These are phyloP conservation scores for Sporothrix humicola DNA, from an alignment of 2,329 filamentous ascomycete species.

Conservation along the genomic window DNA sequence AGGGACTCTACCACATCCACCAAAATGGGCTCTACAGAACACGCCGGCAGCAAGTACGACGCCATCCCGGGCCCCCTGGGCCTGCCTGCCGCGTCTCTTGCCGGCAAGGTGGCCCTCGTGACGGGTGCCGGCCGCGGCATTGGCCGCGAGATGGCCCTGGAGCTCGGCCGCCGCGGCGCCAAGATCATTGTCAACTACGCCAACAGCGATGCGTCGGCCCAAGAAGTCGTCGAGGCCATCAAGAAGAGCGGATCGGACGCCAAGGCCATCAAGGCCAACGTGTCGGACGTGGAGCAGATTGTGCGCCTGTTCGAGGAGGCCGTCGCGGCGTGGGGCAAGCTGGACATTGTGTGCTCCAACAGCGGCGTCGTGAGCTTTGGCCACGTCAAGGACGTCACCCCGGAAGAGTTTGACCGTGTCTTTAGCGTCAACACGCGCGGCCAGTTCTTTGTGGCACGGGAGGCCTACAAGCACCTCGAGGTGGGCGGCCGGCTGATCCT, in stretches of 20 bases:
- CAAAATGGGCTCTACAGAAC: slow-evolving; percentile 39
- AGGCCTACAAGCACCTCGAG: slow-evolving; percentile 66
- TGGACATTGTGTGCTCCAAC: slow-evolving; percentile 68
- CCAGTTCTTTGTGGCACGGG: slow-evolving; percentile 67
- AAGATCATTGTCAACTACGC: slow-evolving; percentile 47
- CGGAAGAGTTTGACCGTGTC: slow-evolving; percentile 66
- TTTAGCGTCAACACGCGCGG: slow-evolving; percentile 65
- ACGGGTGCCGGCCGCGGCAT: slow-evolving; percentile 59
- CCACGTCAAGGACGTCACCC: slow-evolving; percentile 61
- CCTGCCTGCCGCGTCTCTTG: slow-evolving; percentile 41
- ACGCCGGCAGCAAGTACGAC: slow-evolving; percentile 42
- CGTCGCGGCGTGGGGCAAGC: slow-evolving; percentile 61
- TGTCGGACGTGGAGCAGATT: slow-evolving; percentile 44
- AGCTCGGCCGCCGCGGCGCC: slow-evolving; percentile 43
- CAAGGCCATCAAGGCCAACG: slow-evolving; percentile 45
- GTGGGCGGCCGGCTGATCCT: slow-evolving; percentile 67
- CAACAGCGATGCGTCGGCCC: slow-evolving; percentile 39
- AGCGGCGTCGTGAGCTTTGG: slow-evolving; percentile 65
- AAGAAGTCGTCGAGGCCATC: slow-evolving; percentile 39
- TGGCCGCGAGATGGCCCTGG: slow-evolving; percentile 64
- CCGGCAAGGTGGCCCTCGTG: slow-evolving; percentile 43
- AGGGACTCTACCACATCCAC: slow-evolving; percentile 10
- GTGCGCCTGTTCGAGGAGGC: slow-evolving; percentile 53
- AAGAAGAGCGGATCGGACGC: slow-evolving; percentile 39
- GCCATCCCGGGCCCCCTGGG: slow-evolving; percentile 45